phyloP scores from a whole-genome alignment of 2,329 filamentous ascomycete species.

The Exophiala dermatitidis region DNA sequence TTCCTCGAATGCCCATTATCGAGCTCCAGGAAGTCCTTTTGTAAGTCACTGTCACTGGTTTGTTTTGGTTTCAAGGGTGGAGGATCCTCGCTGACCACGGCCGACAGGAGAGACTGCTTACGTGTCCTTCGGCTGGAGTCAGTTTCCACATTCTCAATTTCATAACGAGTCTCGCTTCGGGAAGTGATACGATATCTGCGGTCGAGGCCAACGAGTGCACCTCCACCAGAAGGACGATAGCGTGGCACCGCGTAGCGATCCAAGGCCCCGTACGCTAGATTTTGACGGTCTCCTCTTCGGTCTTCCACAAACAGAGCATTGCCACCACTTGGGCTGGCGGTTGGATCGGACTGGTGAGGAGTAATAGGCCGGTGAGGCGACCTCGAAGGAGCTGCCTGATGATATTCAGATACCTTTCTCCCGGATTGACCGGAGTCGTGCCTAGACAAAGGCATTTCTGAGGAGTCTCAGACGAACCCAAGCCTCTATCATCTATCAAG shows the following conservation, averaged over 20 bases:
- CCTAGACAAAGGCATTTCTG: background rate
- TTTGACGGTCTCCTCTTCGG: slow-evolving; percentile 66
- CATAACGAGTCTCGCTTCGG: slow-evolving; percentile 49
- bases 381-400: background rate
- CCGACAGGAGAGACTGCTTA: slow-evolving; percentile 36
- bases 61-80: slow-evolving; percentile 25
- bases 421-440: background rate
- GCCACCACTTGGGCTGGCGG: background rate
- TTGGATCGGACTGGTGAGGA: background rate
- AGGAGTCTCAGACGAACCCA: background rate
- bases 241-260: slow-evolving; percentile 64
- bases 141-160: slow-evolving; percentile 34
- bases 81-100: slow-evolving; percentile 22
- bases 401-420: background rate
- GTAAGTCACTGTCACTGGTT: slow-evolving; percentile 22
- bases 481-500: background rate
- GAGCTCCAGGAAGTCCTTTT: slow-evolving; percentile 33
- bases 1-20: slow-evolving; percentile 19
- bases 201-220: slow-evolving; percentile 61
- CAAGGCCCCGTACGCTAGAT: slow-evolving; percentile 64
- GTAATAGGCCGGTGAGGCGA: background rate
- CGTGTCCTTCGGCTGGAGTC: slow-evolving; percentile 32
- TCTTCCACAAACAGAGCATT: slow-evolving; percentile 42
- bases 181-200: slow-evolving; percentile 59
- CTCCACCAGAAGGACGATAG: slow-evolving; percentile 61